Percentiles rank a stretch among this genome's conserved stretches.
Evolutionary conservation across 257 asterid genomes (phyloP).

Genomic region (Mentha longifolia): DNA sequence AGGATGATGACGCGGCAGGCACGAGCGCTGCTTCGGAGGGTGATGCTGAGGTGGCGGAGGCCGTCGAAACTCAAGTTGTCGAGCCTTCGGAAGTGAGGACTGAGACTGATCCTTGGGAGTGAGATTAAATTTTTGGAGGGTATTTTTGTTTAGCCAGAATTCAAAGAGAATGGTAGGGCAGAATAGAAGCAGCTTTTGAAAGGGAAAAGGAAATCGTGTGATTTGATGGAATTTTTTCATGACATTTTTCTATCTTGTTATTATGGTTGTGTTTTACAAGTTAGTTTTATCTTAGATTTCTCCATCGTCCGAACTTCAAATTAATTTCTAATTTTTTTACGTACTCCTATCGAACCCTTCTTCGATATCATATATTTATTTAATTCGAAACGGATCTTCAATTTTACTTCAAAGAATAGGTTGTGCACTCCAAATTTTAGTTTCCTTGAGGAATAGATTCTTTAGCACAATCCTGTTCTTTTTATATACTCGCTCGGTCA

Average conservation of each 20-base stretch:
- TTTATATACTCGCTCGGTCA: too few relatives aligned
- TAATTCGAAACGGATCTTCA: too few relatives aligned
- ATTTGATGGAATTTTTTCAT: not conserved
- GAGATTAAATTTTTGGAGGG: slow-evolving; percentile 23
- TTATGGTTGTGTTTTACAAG: not conserved
- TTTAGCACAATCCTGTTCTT: too few relatives aligned
- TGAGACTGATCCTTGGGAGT: slow-evolving; percentile 77
- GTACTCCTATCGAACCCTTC: too few relatives aligned
- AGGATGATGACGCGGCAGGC: slow-evolving; percentile 44
- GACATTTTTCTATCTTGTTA: not conserved
- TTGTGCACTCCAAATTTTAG: too few relatives aligned
- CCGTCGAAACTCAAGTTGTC: slow-evolving; percentile 52
- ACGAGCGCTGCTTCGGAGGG: slow-evolving; percentile 33
- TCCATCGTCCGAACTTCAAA: too few relatives aligned
- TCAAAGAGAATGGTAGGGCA: not conserved
- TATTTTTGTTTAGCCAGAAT: not conserved
- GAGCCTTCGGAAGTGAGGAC: slow-evolving; percentile 97
- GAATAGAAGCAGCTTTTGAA: not conserved
- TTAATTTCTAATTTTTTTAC: too few relatives aligned
- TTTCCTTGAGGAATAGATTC: too few relatives aligned
- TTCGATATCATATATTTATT: too few relatives aligned
- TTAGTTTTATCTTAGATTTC: not conserved
- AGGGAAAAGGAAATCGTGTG: not conserved
- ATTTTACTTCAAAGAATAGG: too few relatives aligned
- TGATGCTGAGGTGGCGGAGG: slow-evolving; percentile 42